Percentiles rank a stretch among this genome's conserved stretches.
phyloP scores from a whole-genome alignment of 2,329 filamentous ascomycete genomes.

The Cadophora sp. region DNA sequence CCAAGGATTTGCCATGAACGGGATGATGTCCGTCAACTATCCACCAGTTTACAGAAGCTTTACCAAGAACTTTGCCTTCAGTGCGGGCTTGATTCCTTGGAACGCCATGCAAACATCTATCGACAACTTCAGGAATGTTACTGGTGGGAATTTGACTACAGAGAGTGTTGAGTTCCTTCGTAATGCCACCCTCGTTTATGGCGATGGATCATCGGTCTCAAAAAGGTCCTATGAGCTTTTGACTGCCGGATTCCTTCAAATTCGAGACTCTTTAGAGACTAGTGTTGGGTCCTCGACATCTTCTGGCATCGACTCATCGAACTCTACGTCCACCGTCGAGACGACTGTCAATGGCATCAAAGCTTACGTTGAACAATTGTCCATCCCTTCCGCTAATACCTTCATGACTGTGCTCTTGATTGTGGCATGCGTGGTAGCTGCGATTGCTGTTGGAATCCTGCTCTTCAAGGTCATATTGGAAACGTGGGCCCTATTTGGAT shows the following conservation, averaged over 20 bases:
- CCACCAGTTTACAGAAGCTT: conserved; percentile 90
- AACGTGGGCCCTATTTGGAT: conserved; percentile 87
- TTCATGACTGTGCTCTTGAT: conserved; percentile 95
- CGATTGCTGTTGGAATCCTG: conserved; percentile 84
- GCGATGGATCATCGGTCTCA: conserved; percentile 61
- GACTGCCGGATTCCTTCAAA: conserved; percentile 55
- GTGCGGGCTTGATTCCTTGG: conserved; percentile 84
- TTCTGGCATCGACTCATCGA: conserved; percentile 29
- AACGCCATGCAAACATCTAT: conserved; percentile 79
- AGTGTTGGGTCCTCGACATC: conserved; percentile 49
- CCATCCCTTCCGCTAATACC: conserved; percentile 86
- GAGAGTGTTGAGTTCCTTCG: conserved; percentile 77
- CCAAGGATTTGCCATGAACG: conserved; percentile 92
- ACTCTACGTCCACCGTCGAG: conserved; percentile 47
- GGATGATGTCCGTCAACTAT: conserved; percentile 92
- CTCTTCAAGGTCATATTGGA: conserved; percentile 92
- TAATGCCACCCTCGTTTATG: conserved; percentile 77
- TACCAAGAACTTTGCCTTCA: conserved; percentile 92
- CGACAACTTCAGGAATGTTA: conserved; percentile 79
- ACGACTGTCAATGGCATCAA: conserved; percentile 75
- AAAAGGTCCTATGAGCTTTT: conserved; percentile 61
- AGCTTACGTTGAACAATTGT: conserved; percentile 81
- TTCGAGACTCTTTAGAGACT: conserved; percentile 60
- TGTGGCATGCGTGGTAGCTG: conserved; percentile 84
- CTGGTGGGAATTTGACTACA: conserved; percentile 86